These are phyloP conservation scores for Mycena albidolilacea DNA, from an alignment of 768 basidiomycete genomes.

Conservation along the genomic window DNA sequence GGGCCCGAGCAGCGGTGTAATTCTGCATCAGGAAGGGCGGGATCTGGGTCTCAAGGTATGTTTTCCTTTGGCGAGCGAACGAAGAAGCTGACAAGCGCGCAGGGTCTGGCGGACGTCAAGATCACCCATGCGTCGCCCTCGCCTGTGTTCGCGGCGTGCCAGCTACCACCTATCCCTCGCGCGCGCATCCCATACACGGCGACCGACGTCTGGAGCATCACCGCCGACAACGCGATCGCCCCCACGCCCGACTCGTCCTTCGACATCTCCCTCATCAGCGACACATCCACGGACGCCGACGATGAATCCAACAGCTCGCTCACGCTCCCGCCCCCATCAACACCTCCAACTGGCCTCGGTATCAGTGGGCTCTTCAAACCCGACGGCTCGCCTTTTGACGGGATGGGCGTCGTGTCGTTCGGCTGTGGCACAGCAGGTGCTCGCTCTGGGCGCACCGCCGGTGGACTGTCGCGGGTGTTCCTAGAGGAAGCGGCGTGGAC, in stretches of 20 bases:
- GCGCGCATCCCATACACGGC: constrained; percentile 1
- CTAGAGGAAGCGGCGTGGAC: constrained; percentile 36
- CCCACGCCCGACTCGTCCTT: constrained; percentile 26
- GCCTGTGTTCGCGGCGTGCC: constrained; percentile 33
- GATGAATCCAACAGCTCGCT: constrained; percentile 20
- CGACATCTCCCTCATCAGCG: constrained; percentile 38
- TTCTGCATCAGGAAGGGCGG: constrained; percentile 8
- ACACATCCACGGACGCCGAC: constrained; percentile 24
- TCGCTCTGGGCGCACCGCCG: neutral
- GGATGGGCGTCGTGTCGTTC: constrained; percentile 36
- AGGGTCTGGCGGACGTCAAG: constrained; percentile 18
- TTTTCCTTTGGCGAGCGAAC: neutral
- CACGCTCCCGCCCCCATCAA: constrained; percentile 12
- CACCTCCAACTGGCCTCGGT: constrained; percentile 24
- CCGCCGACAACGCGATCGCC: neutral
- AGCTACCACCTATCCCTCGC: constrained; percentile 14
- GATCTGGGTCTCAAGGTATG: constrained; percentile 31
- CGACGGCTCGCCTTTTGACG: constrained; percentile 36
- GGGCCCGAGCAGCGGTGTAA: constrained; percentile 14
- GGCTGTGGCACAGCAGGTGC: constrained; percentile 15
- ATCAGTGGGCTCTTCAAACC: constrained; percentile 33
- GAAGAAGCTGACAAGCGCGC: neutral
- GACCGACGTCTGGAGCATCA: neutral
- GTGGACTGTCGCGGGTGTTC: constrained; percentile 33
- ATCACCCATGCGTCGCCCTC: constrained; percentile 26